phyloP scores from a whole-genome alignment of 179 eudicot species.

The Silene noctiflora region DNA sequence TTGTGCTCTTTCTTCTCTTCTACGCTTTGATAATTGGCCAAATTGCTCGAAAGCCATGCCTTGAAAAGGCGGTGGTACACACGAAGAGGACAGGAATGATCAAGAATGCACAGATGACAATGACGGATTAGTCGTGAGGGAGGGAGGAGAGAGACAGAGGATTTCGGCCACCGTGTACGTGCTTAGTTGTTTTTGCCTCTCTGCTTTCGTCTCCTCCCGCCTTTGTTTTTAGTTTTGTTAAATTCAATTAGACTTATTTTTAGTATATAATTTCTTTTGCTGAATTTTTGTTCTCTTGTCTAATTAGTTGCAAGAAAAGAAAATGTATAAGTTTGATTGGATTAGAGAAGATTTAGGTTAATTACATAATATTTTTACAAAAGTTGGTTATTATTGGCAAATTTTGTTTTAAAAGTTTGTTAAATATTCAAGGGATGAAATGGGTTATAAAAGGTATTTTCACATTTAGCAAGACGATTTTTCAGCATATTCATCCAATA shows the following conservation, averaged over 20 bases:
- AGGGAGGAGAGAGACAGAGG: constrained; percentile 19
- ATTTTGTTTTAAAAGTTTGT: constrained; percentile 14
- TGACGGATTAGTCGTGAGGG: not conserved
- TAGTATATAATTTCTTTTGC: constrained; percentile 13
- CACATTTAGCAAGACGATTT: constrained; percentile 1
- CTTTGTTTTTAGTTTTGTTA: constrained; percentile 19
- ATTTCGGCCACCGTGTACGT: not conserved
- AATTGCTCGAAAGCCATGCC: constrained; percentile 76
- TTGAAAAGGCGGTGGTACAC: constrained; percentile 1
- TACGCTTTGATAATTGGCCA: constrained; percentile 57
- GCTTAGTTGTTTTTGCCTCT: constrained; percentile 15
- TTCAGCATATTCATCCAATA: constrained; percentile 7
- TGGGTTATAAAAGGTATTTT: not conserved
- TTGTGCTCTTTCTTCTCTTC: constrained; percentile 48
- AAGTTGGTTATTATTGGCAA: constrained; percentile 25
- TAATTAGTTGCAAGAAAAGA: constrained; percentile 8
- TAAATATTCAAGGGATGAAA: constrained; percentile 10
- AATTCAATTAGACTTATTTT: constrained; percentile 18
- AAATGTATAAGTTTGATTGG: constrained; percentile 9
- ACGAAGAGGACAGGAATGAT: not conserved
- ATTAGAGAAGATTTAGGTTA: constrained; percentile 35
- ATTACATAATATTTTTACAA: not conserved
- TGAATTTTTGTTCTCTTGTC: not conserved
- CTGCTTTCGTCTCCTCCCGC: constrained; percentile 19
- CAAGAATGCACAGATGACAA: not conserved